Base-by-base conservation (phyloP, 2,329 filamentous ascomycete genomes). In the Apiospora arundinis region DNA sequence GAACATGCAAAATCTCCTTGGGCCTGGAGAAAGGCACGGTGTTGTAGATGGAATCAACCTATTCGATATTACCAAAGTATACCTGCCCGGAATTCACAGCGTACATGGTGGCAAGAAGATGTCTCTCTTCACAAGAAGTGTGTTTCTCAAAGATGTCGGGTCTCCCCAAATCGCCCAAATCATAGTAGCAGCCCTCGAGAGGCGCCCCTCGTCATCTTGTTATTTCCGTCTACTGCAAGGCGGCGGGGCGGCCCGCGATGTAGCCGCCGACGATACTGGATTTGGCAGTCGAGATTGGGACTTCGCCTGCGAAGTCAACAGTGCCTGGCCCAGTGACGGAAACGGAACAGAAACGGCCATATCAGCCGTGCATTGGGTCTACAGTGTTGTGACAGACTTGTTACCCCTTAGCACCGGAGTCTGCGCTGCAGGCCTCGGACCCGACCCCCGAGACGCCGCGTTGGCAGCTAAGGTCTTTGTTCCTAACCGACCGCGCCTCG, bases 201-300 rank as follows among this genome's bases (percentile, higher is more conserved):
- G 73, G 72, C 84, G 87, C 60, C 88, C 89, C 2, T 83, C 87
- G 0, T 80, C 83, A 52, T 76, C 88, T 21, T 91, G 88, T 78
- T 92, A 92, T 80, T 78, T 92, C 67, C 89, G 92, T 83, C 76
- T 92, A 4, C 79, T 92, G 9, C 90, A 91, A 56, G 89, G 89
- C 25, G 88, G 89, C 9, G 87, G 85, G 73, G 85, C 85, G 0
- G 77, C 89, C 60, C n/a, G 74, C 63, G 81, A 90, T 28, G 74
- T 87, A 21, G 75, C 79, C 1, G 73, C 80, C 6, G 78, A 85
- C 73, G 83, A 82, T 32, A 88, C 86, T 71, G 89, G 90, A 69
- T 92, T 92, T 69, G 89, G 90, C 63, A 90, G 86, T 81, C 87
- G 90, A 79, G 84, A 89, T 77, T 92, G 89, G 90, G 83, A 88